These are phyloP conservation scores for Volvox carteri DNA, from an alignment of 163 green algal genomes.

Conservation along the genomic window DNA sequence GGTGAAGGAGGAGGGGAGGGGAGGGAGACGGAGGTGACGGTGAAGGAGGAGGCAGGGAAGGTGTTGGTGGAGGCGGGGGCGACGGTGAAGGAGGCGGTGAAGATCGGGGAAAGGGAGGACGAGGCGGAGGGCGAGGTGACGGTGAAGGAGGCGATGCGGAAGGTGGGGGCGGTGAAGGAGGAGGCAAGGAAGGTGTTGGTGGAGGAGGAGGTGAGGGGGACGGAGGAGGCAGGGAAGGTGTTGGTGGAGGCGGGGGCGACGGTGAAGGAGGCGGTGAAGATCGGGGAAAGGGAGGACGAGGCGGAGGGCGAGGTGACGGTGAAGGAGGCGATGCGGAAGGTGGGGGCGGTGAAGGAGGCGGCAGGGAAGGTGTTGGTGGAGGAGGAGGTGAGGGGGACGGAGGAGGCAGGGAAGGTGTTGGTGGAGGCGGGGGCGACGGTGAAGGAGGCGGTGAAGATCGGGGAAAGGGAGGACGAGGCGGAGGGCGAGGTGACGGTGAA, in stretches of 20 bases:
- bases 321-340: not conserved
- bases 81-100: not conserved
- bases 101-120: not conserved
- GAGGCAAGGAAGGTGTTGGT: not conserved
- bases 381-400: not conserved
- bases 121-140: not conserved
- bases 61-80: not conserved
- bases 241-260: not conserved
- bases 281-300: not conserved
- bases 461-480: not conserved
- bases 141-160: not conserved
- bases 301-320: not conserved
- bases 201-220: not conserved
- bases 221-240: not conserved
- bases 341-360: not conserved
- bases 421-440: not conserved
- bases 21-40: not conserved
- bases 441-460: not conserved
- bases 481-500: not conserved
- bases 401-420: not conserved
- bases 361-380: not conserved
- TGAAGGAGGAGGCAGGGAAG: not conserved
- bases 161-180: not conserved
- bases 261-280: not conserved
- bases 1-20: not conserved